These are phyloP conservation scores for Zostera marina DNA, from an alignment of 116 monocot genomes.

Conservation along the genomic window DNA sequence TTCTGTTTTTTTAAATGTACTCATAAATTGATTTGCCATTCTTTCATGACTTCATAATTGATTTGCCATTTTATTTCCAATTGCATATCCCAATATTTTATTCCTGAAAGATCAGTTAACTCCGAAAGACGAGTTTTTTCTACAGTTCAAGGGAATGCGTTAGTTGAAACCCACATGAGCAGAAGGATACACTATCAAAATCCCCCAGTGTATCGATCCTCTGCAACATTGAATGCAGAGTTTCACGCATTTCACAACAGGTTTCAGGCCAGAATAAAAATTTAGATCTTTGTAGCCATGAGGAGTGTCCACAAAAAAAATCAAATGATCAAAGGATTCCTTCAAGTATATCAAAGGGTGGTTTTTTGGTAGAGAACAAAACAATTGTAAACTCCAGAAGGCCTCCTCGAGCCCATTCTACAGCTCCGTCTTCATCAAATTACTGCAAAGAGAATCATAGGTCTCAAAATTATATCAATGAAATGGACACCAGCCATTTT, in stretches of 20 bases:
- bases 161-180: too few species aligned
- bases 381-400: slow-evolving; percentile 21
- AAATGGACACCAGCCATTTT: slow-evolving; percentile 12
- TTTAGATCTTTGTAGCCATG: slow-evolving; percentile 54
- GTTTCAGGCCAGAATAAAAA: slow-evolving; percentile 18
- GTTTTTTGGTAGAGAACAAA: slow-evolving; percentile 24
- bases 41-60: too few species aligned
- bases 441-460: slow-evolving; percentile 21
- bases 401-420: slow-evolving; percentile 40
- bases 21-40: neutral
- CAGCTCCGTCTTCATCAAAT: slow-evolving; percentile 34
- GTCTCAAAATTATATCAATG: slow-evolving; percentile 32
- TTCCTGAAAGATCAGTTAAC: too few species aligned
- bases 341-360: slow-evolving; percentile 13
- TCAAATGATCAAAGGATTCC: slow-evolving; percentile 5
- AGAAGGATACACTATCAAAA: too few species aligned
- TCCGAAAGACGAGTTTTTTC: too few species aligned
- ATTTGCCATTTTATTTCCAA: too few species aligned
- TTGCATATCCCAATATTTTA: too few species aligned
- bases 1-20: too few species aligned
- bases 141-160: too few species aligned
- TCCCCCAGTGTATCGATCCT: too few species aligned
- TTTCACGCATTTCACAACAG: slow-evolving; percentile 15
- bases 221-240: slow-evolving; percentile 15
- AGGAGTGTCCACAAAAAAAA: slow-evolving; percentile 27